phyloP scores from a whole-genome alignment of 352 stramenopile species.

The Phytophthora cactorum region DNA sequence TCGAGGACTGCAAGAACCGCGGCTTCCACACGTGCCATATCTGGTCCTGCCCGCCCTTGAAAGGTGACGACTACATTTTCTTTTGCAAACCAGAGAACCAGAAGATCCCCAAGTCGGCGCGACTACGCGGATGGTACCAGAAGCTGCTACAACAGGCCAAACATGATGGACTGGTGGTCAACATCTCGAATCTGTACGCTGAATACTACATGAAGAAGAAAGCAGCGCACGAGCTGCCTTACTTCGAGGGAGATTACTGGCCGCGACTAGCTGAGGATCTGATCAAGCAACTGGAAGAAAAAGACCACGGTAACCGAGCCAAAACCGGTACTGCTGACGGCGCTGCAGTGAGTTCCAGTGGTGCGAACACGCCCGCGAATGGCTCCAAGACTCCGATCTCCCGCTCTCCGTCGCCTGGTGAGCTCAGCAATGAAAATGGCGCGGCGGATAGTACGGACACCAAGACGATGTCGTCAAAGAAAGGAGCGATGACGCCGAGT shows the following conservation, averaged over 20 bases:
- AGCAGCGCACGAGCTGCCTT: conserved; percentile 92
- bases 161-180: conserved; percentile 80
- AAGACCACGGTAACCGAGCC: conserved; percentile 53
- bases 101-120: conserved; percentile 89
- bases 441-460: conserved; percentile 14
- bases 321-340: conserved; percentile 31
- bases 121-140: conserved; percentile 88
- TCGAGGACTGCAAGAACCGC: conserved; percentile 88
- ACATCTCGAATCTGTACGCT: conserved; percentile 86
- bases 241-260: conserved; percentile 99
- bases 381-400: conserved; percentile 49
- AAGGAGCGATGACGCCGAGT: conserved; percentile 34
- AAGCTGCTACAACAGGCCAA: conserved; percentile 84
- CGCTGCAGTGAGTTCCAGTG: conserved; percentile 1
- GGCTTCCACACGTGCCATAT: conserved; percentile 90
- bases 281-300: conserved; percentile 98
- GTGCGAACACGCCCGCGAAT: conserved; percentile 21
- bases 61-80: conserved; percentile 92
- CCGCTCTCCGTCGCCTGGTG: conserved; percentile 59
- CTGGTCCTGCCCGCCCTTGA: conserved; percentile 90
- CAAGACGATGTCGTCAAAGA: conserved; percentile 28
- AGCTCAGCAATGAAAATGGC: conserved; percentile 44
- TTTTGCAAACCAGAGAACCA: conserved; percentile 92
- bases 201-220: conserved; percentile 92
- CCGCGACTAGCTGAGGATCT: conserved; percentile 98